phyloP scores from a whole-genome alignment of 768 basidiomycete species.

The Auricularia auricula-judae region DNA sequence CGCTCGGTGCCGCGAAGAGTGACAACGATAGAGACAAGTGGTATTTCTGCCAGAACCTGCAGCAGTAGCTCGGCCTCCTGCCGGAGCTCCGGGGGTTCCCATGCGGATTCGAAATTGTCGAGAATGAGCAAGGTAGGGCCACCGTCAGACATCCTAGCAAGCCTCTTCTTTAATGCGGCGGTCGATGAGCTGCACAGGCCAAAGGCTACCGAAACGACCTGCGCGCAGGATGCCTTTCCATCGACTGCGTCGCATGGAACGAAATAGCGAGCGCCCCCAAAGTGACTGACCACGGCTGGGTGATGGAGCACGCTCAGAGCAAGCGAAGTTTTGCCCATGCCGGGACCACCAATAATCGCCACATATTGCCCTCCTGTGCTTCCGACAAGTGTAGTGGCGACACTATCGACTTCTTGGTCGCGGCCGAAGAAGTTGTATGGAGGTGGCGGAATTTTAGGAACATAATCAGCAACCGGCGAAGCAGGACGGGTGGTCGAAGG shows the following conservation, averaged over 20 bases:
- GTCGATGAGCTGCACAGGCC: neutral
- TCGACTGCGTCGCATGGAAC: conserved; percentile 20
- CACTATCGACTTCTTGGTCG: neutral
- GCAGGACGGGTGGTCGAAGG: too few species aligned
- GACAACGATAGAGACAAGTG: neutral
- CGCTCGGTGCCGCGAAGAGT: neutral
- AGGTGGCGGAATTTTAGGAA: neutral
- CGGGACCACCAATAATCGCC: conserved; percentile 20
- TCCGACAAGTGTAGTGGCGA: neutral
- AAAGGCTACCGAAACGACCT: neutral
- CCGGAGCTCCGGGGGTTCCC: neutral
- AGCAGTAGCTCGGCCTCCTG: neutral
- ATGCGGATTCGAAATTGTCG: neutral
- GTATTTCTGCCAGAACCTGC: neutral
- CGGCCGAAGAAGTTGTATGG: neutral
- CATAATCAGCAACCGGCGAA: too few species aligned
- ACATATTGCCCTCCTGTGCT: neutral
- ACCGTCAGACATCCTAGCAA: conserved; percentile 1
- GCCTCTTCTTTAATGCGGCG: neutral
- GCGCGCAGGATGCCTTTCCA: neutral
- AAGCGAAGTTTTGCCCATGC: conserved; percentile 30
- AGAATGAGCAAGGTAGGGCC: conserved; percentile 7
- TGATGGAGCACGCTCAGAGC: conserved; percentile 23
- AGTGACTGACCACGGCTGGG: conserved; percentile 13
- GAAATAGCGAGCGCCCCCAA: conserved; percentile 19